Base-by-base conservation (phyloP, 2,329 filamentous ascomycete genomes). In the Cladosporium sphaerospermum region DNA sequence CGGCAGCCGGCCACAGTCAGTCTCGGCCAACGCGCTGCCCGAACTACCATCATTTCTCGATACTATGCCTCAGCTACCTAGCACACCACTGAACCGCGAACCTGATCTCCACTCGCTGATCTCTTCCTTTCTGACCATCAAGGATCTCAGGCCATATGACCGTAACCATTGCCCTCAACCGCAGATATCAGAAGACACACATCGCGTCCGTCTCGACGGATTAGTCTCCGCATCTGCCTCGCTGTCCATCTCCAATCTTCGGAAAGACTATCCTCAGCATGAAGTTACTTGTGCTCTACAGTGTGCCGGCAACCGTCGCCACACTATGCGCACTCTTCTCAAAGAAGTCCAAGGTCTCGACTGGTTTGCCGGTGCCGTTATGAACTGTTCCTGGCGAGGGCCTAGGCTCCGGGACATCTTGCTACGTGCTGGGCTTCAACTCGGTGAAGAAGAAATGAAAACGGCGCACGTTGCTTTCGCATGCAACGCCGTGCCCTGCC, bases 291-390 rank as follows among this genome's bases (percentile, higher is more conserved):
- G 78, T 56, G 77, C 78, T 1, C 68, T 83, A 1, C 79, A 82
- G 68, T 83, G 81, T 58, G 80, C 80, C 3, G 80, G 80, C 16
- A 83, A 83, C 59, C 69, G 81, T 7, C 74, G 80, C 9, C 79
- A 83, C 61, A 80, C 78, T 2, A 83, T 83, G 79, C 76, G 79
- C 23, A 82, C 78, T 1, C 69, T 75, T 57, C 66, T 82, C 23
- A 80, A 80, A 60, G 80, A 83, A 63, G 80, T 83, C 4, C 68
- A 73, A 33, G 81, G 80, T 0, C 75, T 83, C 40, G 79, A 83
- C 60, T 83, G 81, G 80, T 73, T 73, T 36, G 79, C 82, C 58
- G 79, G 74, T 37, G 80, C 80, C 0, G 74, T 82, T 16, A 82
- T 82, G 78, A 83, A 82, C 59, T 81, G 79, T 59, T 72, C 68